phyloP scores from a whole-genome alignment of 257 asterid species.

The Solanum infundibuliforme region DNA sequence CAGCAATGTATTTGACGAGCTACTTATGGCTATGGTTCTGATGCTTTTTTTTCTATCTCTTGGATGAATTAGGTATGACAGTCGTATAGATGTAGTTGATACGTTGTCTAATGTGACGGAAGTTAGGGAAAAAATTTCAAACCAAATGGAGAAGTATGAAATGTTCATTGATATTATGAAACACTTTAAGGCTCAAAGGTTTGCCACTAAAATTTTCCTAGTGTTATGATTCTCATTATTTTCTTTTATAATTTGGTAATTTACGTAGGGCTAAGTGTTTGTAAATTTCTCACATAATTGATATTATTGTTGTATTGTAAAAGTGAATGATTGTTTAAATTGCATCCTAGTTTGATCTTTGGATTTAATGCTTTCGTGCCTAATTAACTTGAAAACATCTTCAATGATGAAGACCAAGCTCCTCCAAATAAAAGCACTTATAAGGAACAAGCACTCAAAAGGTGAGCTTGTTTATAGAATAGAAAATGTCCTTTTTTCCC shows the following conservation, averaged over 20 bases:
- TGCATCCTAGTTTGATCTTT: slow-evolving; percentile 74
- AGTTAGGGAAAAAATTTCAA: background rate
- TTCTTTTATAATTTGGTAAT: background rate
- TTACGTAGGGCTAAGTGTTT: background rate
- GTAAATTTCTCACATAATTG: slow-evolving; percentile 43
- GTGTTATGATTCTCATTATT: background rate
- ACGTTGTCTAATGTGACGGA: background rate
- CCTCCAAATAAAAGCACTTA: background rate
- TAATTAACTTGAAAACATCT: slow-evolving; percentile 83
- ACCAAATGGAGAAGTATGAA: slow-evolving; percentile 77
- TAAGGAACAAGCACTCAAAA: background rate
- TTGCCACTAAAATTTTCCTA: background rate
- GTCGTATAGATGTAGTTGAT: background rate
- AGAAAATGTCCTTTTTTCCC: background rate
- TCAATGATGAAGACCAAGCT: slow-evolving; percentile 21
- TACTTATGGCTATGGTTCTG: background rate
- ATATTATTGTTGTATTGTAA: slow-evolving; percentile 75
- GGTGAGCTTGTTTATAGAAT: background rate
- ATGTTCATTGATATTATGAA: slow-evolving; percentile 84
- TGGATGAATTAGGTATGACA: background rate
- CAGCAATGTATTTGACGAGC: background rate
- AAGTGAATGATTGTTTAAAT: slow-evolving; percentile 92
- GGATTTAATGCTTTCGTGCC: slow-evolving; percentile 95
- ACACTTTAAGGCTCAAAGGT: slow-evolving; percentile 95
- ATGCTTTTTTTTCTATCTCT: background rate